These are phyloP conservation scores for Neofusicoccum kwambonambiense DNA, from an alignment of 2,329 filamentous ascomycete genomes.

Conservation along the genomic window DNA sequence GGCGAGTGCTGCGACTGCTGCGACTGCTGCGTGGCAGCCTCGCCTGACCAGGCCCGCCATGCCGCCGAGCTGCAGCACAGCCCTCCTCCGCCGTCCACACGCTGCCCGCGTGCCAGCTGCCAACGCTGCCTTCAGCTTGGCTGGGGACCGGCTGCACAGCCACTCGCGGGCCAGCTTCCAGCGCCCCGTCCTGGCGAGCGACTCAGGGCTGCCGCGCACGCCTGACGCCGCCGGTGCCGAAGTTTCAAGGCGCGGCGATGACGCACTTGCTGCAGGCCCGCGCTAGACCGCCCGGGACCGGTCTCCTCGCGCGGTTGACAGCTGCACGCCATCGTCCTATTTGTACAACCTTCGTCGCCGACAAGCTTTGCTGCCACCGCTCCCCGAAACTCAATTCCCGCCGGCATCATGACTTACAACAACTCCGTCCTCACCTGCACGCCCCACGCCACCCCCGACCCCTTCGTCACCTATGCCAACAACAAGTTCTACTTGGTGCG, in stretches of 20 bases:
- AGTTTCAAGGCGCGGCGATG: slow-evolving; percentile 9
- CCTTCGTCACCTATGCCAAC: slow-evolving; percentile 44
- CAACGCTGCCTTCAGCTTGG: background rate
- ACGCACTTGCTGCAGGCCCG: background rate
- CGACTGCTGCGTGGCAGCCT: too few species aligned
- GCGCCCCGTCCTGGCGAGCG: too few species aligned
- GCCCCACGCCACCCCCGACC: slow-evolving; percentile 42
- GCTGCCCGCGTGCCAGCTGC: too few species aligned
- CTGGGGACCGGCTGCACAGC: background rate
- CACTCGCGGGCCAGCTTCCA: background rate
- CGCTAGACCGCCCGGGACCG: background rate
- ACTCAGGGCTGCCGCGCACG: background rate
- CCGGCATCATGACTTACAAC: slow-evolving; percentile 30
- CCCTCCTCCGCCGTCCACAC: too few species aligned
- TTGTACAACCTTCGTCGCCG: slow-evolving; percentile 5
- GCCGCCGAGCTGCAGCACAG: background rate
- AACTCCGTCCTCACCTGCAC: slow-evolving; percentile 45
- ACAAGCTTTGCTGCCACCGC: background rate
- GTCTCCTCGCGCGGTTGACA: background rate
- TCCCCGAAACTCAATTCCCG: slow-evolving; percentile 1
- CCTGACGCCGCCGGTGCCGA: background rate
- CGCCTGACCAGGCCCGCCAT: too few species aligned
- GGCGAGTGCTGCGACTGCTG: too few species aligned
- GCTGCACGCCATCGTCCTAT: background rate
- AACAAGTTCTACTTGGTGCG: slow-evolving; percentile 45